Evolutionary conservation across 192 early-diverging fungal genomes (phyloP).

Genomic region (Umbelopsis sp.): DNA sequence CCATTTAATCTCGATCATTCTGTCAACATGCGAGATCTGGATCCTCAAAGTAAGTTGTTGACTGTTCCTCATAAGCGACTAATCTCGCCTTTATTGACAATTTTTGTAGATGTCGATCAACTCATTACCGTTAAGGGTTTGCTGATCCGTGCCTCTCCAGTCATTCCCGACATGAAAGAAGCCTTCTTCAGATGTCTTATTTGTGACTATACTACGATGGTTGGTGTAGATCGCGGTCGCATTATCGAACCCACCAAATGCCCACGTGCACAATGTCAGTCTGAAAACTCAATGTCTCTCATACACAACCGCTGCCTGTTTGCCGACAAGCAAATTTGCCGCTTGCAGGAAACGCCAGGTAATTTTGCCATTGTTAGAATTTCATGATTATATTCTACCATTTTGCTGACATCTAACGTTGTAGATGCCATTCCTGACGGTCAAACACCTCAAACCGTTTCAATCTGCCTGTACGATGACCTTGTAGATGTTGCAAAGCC

Average conservation of each 20-base stretch:
- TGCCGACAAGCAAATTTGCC: conserved; percentile 89
- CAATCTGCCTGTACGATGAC: conserved; percentile 90
- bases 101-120: conserved; percentile 86
- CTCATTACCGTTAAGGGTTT: conserved; percentile 94
- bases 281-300: conserved; percentile 82
- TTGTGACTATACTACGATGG: conserved; percentile 83
- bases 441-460: conserved; percentile 97
- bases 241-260: conserved; percentile 87
- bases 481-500: conserved; percentile 91
- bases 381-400: neutral
- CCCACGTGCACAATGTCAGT: conserved; percentile 74
- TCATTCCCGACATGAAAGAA: conserved; percentile 94
- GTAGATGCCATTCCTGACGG: conserved; percentile 92
- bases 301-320: conserved; percentile 96
- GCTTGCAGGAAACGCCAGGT: conserved; percentile 96
- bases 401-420: neutral
- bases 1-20: conserved; percentile 81
- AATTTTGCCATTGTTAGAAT: conserved; percentile 13
- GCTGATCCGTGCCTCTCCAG: conserved; percentile 86
- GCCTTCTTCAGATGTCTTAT: conserved; percentile 93
- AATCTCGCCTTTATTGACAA: neutral
- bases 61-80: too few relatives aligned
- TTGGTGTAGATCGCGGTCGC: conserved; percentile 84
- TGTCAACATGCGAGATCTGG: conserved; percentile 93
- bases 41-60: conserved; percentile 68